Conservation (phyloP, 2,329 filamentous ascomycete species). For the Stagonosporopsis rhizophila region DNA sequence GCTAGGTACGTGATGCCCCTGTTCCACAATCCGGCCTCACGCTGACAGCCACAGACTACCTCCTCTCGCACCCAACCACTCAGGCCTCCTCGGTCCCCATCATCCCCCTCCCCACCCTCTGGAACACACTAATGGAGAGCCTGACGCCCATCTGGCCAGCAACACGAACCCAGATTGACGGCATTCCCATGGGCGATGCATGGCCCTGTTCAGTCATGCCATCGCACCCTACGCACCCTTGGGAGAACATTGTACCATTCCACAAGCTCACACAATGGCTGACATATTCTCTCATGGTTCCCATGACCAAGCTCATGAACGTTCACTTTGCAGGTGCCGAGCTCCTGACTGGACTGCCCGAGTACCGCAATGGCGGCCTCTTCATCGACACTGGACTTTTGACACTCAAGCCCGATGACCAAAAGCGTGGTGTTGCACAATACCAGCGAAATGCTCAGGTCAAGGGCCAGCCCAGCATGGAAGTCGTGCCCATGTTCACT, state of each 20-base stretch:
- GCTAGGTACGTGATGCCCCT: slow-evolving; percentile 68
- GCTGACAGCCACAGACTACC: slow-evolving; percentile 69
- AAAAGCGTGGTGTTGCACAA: slow-evolving; percentile 72
- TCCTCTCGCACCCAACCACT: slow-evolving; percentile 90
- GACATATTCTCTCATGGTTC: slow-evolving; percentile 90
- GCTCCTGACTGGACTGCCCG: slow-evolving; percentile 84
- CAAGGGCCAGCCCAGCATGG: slow-evolving; percentile 73
- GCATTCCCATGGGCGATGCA: slow-evolving; percentile 86
- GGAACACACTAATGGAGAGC: slow-evolving; percentile 88
- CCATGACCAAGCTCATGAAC: slow-evolving; percentile 77
- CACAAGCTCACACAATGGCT: slow-evolving; percentile 94
- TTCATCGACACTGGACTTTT: slow-evolving; percentile 84
- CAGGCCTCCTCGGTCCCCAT: slow-evolving; percentile 88
- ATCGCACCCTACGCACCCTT: slow-evolving; percentile 70
- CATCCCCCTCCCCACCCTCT: slow-evolving; percentile 84
- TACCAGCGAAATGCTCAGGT: slow-evolving; percentile 75
- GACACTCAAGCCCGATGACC: slow-evolving; percentile 74
- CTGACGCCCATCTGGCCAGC: slow-evolving; percentile 87
- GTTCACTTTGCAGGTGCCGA: slow-evolving; percentile 81
- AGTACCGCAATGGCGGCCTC: slow-evolving; percentile 90
- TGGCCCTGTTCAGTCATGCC: slow-evolving; percentile 91
- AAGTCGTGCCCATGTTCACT: slow-evolving; percentile 76
- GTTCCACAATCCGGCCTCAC: not conserved
- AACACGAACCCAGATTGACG: slow-evolving; percentile 85
- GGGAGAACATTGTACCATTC: slow-evolving; percentile 87